Evolutionary conservation across 768 basidiomycete genomes (phyloP), one percentile per base, ranked within the genome.

Genomic region (Leucosporidium yakuticum): DNA sequence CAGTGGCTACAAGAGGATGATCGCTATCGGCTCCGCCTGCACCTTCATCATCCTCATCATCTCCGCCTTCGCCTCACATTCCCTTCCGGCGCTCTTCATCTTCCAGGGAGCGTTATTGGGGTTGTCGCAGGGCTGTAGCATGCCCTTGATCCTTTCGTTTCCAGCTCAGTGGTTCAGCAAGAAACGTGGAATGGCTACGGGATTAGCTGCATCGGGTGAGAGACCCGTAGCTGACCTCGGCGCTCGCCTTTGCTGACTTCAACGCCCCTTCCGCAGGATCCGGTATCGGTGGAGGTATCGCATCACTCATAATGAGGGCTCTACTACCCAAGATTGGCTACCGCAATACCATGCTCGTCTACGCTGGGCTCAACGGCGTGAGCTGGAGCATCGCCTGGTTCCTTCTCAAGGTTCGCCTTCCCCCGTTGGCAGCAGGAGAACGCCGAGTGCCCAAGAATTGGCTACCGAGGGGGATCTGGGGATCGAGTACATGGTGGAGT

Each of bases 161-260:
- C 17, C 50, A 23, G 68, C 72, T 8, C 76, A 77, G 23, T 78
- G 76, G 76, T 78, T 78, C 67, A 70, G 68, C 48, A 70, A 69
- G 39, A 34, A 66, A 9, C 59, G 77, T 27, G 77, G 77, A 0
- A 27, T 77, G 0, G 77, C 76, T 1, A 76, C 73, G 31, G 77
- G 77, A 7, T 65, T 77, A 25, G 72, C 74, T 8, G 39, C 39
- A 2, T 44, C 39, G 17, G 34, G 34, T 36, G 12, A 36, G 34
- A 5, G 6, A 12, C 6, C 34, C 12, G 34, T 5, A 5, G 34
- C 34, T n/a, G n/a, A n/a, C n/a, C n/a, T 36, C 34, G 34, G 34
- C 34, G 34, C 34, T 36, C 34, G 34, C 34, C 12, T 36, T 36
- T 12, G 34, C 34, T 36, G 34, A 36, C 34, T 12, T 36, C 12